A percentile compares a stretch with the other conserved stretches of the same genome.
phyloP scores from a whole-genome alignment of 352 stramenopile species.

The Pseudoperonospora humuli region DNA sequence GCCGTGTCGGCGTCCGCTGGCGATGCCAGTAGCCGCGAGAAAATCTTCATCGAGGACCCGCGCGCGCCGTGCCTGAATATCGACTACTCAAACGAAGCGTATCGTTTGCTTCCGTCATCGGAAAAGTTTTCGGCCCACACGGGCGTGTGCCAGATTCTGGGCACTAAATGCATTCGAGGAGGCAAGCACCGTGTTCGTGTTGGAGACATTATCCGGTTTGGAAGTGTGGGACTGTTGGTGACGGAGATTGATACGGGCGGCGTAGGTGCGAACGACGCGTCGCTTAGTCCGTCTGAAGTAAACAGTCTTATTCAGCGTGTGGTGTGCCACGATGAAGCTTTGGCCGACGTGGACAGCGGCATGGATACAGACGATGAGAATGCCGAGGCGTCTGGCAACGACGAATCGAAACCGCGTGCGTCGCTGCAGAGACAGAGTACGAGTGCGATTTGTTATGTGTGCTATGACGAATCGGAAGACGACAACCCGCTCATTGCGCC shows the following conservation, averaged over 20 bases:
- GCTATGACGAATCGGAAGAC: slow-evolving; percentile 81
- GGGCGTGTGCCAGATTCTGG: slow-evolving; percentile 81
- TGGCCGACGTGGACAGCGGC: slow-evolving; percentile 72
- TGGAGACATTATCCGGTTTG: slow-evolving; percentile 84
- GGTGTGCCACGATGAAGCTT: slow-evolving; percentile 70
- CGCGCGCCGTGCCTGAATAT: slow-evolving; percentile 78
- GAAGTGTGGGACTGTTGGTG: slow-evolving; percentile 71
- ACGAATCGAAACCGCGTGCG: slow-evolving; percentile 68
- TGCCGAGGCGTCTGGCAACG: slow-evolving; percentile 76
- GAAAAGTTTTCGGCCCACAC: slow-evolving; percentile 85
- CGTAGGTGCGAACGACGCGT: slow-evolving; percentile 58
- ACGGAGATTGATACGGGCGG: slow-evolving; percentile 79
- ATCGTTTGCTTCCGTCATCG: slow-evolving; percentile 74
- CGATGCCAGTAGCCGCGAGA: slow-evolving; percentile 38
- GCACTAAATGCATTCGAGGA: slow-evolving; percentile 79
- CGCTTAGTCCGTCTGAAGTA: slow-evolving; percentile 64
- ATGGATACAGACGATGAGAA: slow-evolving; percentile 83
- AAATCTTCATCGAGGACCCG: slow-evolving; percentile 85
- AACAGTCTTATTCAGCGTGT: slow-evolving; percentile 76
- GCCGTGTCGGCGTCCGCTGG: slow-evolving; percentile 12
- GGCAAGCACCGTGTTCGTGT: slow-evolving; percentile 75
- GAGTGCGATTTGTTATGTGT: slow-evolving; percentile 82
- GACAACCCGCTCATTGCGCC: slow-evolving; percentile 90
- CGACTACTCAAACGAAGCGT: slow-evolving; percentile 81
- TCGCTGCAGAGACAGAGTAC: slow-evolving; percentile 70